Base-by-base conservation (phyloP, 2,329 filamentous ascomycete species). In the Xylaria sp. region DNA sequence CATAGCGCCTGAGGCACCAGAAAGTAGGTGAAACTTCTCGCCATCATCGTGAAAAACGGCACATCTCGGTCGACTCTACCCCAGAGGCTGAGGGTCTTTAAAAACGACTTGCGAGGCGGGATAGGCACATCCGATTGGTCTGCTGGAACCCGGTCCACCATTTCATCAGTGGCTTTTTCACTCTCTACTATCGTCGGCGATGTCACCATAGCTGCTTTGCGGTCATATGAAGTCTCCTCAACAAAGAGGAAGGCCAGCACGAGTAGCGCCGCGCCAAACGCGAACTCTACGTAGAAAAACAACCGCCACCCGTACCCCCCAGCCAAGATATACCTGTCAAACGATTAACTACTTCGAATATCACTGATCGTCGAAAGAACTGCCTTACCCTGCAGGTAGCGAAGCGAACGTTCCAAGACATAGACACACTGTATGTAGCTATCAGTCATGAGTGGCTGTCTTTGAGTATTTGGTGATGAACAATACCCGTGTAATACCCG, bases 251-350 rank as follows among this genome's bases (percentile, higher is more conserved):
- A 84, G 0, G 82, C 80, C 11, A 82, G 67, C 38, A 85, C 71
- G 9, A 74, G 60, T 11, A 74, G 62, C 77, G 74, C 35, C 78
- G 76, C 74, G 10, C 80, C 79, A 60, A 88, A 87, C 1, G 84
- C 85, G 52, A 85, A 80, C 67, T 84, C 82, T 54, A 87, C 84
- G 69, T 86, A 87, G 76, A 87, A 87, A 75, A 84, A 87, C 0
- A 87, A 77, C 9, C 81, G 77, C 85, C 85, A 87, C 8, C 83
- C 83, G 67, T 85, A 81, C 0, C 84, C 85, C 2, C 78, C 84
- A 0, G 81, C 78, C 8, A 87, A 79, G 82, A 88, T 87, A 71
- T 87, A 49, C n/a, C n/a, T n/a, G n/a, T n/a, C n/a, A n/a, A n/a
- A n/a, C n/a, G n/a, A n/a, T n/a, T n/a, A n/a, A n/a, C n/a, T n/a